Evolutionary conservation across 805 yeast genomes (phyloP).

Genomic region (Ogataea methylovora): DNA sequence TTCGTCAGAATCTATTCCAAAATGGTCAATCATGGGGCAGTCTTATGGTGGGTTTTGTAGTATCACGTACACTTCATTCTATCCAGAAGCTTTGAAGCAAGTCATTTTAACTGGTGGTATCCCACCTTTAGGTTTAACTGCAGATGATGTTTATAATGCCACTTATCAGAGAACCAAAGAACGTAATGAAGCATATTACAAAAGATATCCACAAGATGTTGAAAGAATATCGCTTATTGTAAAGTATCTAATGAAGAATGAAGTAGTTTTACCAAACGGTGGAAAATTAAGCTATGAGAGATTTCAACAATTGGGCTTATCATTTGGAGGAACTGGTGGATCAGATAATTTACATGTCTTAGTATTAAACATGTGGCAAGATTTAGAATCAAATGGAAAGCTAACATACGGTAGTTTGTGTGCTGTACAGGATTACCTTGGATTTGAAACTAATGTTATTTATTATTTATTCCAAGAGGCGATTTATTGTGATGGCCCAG

Average conservation of each 20-base stretch:
- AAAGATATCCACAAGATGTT: constrained; percentile 41
- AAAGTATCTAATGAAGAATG: constrained; percentile 22
- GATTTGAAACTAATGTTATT: constrained; percentile 47
- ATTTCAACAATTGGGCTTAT: constrained; percentile 45
- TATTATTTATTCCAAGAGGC: constrained; percentile 55
- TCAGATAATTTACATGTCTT: constrained; percentile 39
- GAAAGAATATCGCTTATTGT: constrained; percentile 29
- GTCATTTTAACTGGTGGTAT: constrained; percentile 51
- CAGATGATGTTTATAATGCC: constrained; percentile 40
- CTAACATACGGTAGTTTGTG: constrained; percentile 32
- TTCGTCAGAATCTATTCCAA: too few species aligned
- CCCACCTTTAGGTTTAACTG: constrained; percentile 37
- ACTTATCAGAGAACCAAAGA: constrained; percentile 40
- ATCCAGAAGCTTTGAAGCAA: constrained; percentile 31
- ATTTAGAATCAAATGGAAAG: constrained; percentile 26
- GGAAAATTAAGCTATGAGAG: constrained; percentile 42
- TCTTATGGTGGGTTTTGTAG: constrained; percentile 50
- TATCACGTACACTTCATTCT: constrained; percentile 40
- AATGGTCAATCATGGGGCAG: constrained; percentile 50
- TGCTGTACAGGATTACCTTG: constrained; percentile 24
- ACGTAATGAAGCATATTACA: constrained; percentile 40
- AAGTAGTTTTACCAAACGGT: constrained; percentile 39
- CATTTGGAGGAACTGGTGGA: constrained; percentile 45
- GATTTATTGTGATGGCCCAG: constrained; percentile 41
- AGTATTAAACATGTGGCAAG: constrained; percentile 32